phyloP scores from a whole-genome alignment of 768 basidiomycete genomes.

The Porphyrellus cyaneotinctus region DNA sequence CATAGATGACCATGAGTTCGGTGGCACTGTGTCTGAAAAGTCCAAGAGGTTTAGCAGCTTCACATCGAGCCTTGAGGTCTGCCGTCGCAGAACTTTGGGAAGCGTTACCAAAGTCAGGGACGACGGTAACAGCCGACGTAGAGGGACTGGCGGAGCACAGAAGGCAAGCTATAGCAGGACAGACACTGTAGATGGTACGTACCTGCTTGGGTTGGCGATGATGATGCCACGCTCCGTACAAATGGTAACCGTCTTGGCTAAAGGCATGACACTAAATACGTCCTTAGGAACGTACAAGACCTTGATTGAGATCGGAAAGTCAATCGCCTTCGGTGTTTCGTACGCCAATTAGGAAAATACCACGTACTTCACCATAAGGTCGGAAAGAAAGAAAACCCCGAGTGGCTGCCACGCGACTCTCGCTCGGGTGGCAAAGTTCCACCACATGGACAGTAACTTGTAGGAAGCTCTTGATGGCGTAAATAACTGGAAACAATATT shows the following conservation, averaged over 20 bases:
- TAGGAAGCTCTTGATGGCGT: slow-evolving; percentile 57
- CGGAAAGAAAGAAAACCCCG: slow-evolving; percentile 48
- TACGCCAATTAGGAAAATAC: background rate
- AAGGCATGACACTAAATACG: slow-evolving; percentile 52
- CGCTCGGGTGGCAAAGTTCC: slow-evolving; percentile 47
- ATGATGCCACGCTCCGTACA: slow-evolving; percentile 62
- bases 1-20: slow-evolving; percentile 71
- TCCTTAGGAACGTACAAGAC: slow-evolving; percentile 70
- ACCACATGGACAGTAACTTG: slow-evolving; percentile 58
- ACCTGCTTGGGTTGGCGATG: slow-evolving; percentile 69
- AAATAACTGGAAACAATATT: slow-evolving; percentile 50
- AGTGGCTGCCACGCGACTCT: slow-evolving; percentile 34
- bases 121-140: slow-evolving; percentile 40
- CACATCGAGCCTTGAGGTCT: slow-evolving; percentile 56
- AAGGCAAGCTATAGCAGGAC: background rate
- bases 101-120: slow-evolving; percentile 56
- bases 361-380: slow-evolving; percentile 60
- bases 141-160: slow-evolving; percentile 33
- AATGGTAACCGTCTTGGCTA: slow-evolving; percentile 62
- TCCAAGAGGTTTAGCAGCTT: slow-evolving; percentile 60
- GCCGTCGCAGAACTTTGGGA: slow-evolving; percentile 38
- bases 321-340: background rate
- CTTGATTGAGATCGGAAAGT: slow-evolving; percentile 33
- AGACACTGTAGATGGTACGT: background rate
- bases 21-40: slow-evolving; percentile 49